These are phyloP conservation scores for Pseudogymnoascus sp. DNA, from an alignment of 2,329 filamentous ascomycete genomes.

Conservation along the genomic window DNA sequence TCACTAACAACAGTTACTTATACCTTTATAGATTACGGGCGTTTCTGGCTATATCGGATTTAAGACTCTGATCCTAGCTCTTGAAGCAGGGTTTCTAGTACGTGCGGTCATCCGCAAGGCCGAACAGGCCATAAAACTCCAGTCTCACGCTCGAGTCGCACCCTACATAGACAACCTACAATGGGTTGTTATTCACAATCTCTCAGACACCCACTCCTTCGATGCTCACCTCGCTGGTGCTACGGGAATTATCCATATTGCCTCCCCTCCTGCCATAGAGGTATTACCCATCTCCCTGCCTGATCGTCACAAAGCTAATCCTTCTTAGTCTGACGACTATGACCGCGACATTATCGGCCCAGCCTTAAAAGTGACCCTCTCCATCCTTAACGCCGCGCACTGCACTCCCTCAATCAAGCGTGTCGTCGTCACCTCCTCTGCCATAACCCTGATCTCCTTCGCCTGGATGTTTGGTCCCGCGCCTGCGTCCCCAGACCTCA, in stretches of 20 bases:
- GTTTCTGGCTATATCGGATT: conserved; percentile 11
- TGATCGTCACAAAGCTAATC: background rate
- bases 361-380: conserved; percentile 15
- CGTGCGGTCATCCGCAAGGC: conserved; percentile 12
- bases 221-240: conserved; percentile 10
- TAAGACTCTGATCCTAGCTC: conserved; percentile 11
- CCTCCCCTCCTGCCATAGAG: conserved; percentile 12
- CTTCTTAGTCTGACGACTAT: conserved; percentile 14
- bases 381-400: conserved; percentile 17
- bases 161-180: conserved; percentile 9
- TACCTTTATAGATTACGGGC: conserved; percentile 10
- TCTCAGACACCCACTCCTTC: conserved; percentile 12
- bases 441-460: conserved; percentile 21
- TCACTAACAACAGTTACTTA: conserved; percentile 9
- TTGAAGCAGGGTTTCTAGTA: conserved; percentile 12
- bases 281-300: conserved; percentile 1
- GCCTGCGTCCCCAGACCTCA: conserved; percentile 13
- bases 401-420: conserved; percentile 15
- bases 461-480: conserved; percentile 14
- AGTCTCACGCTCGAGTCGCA: background rate
- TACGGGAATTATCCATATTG: conserved; percentile 14
- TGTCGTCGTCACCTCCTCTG: conserved; percentile 21
- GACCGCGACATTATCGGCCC: conserved; percentile 18
- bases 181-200: conserved; percentile 13
- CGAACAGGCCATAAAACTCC: conserved; percentile 8